Percentiles rank a stretch among this genome's conserved stretches.
Evolutionary conservation across 306 rosid species (phyloP).

Genomic region (Inga leiocalycina): DNA sequence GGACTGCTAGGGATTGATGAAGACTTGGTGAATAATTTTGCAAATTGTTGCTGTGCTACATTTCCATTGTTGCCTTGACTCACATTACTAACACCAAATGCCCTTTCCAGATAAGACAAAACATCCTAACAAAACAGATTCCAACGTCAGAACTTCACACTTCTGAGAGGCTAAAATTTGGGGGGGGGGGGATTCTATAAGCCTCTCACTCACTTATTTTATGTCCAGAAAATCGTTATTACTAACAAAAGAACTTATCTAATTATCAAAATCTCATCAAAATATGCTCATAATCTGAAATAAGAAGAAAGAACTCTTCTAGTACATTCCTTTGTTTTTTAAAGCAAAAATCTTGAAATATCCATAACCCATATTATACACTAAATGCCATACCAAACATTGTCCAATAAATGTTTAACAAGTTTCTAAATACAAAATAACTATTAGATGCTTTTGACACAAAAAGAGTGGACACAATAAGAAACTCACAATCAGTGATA

Average conservation of each 20-base stretch:
- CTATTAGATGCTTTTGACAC: background rate
- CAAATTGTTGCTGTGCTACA: slow-evolving; percentile 56
- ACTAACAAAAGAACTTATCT: background rate
- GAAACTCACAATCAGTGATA: background rate
- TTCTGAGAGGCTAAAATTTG: slow-evolving; percentile 2
- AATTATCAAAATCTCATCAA: background rate
- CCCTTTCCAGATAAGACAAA: slow-evolving; percentile 75
- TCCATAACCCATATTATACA: background rate
- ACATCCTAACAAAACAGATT: slow-evolving; percentile 69
- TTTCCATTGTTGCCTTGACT: slow-evolving; percentile 73
- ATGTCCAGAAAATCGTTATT: background rate
- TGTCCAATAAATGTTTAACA: background rate
- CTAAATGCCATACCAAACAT: background rate
- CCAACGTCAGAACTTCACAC: slow-evolving; percentile 36
- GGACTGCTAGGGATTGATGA: slow-evolving; percentile 56
- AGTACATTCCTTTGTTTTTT: background rate
- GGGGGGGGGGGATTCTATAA: background rate
- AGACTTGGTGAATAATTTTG: slow-evolving; percentile 61
- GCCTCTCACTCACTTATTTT: slow-evolving; percentile 3
- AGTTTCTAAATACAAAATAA: background rate
- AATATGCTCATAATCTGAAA: background rate
- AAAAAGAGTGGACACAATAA: background rate
- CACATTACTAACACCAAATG: slow-evolving; percentile 67
- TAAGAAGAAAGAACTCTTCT: background rate
- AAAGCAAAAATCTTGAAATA: background rate